These are phyloP conservation scores for Trametes hirsuta DNA, from an alignment of 1,284 basidiomycete species.

Conservation along the genomic window DNA sequence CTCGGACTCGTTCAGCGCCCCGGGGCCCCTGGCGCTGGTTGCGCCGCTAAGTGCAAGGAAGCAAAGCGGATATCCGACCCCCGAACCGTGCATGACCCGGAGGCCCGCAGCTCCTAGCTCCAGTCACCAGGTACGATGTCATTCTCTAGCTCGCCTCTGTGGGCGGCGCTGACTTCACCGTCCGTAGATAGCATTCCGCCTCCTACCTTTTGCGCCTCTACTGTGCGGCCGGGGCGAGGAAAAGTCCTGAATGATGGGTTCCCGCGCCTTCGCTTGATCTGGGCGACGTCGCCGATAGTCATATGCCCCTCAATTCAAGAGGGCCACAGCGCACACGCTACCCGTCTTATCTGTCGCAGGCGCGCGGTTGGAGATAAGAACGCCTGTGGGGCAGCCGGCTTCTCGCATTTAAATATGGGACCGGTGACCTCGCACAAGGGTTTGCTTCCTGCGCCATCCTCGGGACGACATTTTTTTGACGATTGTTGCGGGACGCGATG, in stretches of 20 bases:
- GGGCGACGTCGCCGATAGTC: not conserved
- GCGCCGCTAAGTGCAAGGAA: too few species aligned
- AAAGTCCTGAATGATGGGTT: not conserved
- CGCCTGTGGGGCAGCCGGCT: slow-evolving; percentile 14
- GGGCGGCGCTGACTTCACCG: too few species aligned
- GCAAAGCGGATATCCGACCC: too few species aligned
- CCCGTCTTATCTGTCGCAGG: slow-evolving; percentile 8
- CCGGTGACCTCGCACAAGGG: slow-evolving; percentile 3
- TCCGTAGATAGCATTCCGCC: not conserved
- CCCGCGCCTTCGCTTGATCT: slow-evolving; percentile 1
- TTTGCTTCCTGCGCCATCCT: not conserved
- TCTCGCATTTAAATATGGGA: slow-evolving; percentile 5
- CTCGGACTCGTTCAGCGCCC: too few species aligned
- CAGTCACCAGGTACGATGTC: not conserved
- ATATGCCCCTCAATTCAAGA: slow-evolving; percentile 3
- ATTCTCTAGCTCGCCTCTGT: too few species aligned
- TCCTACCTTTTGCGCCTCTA: not conserved
- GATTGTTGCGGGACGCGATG: slow-evolving; percentile 6
- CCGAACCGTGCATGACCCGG: too few species aligned
- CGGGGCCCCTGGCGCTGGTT: too few species aligned
- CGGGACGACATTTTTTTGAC: not conserved
- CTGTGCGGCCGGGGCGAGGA: not conserved
- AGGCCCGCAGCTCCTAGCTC: too few species aligned
- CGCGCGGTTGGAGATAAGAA: slow-evolving; percentile 21
- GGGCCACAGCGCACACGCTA: not conserved